Evolutionary conservation across 2,329 filamentous ascomycete genomes (phyloP).

Genomic region (Cercospora brassicicola): DNA sequence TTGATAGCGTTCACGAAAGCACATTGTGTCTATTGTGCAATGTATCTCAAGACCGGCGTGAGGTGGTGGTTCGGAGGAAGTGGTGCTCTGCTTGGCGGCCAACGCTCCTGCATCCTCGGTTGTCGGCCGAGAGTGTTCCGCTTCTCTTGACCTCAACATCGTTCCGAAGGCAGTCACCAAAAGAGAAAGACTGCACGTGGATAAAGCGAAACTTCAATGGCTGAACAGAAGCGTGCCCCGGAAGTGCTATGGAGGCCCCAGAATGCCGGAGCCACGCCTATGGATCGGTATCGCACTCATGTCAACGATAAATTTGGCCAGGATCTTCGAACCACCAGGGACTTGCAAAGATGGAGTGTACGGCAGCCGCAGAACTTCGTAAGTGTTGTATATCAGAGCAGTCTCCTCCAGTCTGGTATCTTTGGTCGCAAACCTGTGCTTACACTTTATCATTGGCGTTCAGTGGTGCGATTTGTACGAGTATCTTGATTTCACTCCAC

Average conservation of each 20-base stretch:
- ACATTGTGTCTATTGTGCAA: neutral
- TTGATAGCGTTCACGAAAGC: neutral
- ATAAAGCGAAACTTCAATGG: neutral
- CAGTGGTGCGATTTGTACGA: conserved; percentile 46
- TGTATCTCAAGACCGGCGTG: neutral
- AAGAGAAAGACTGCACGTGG: neutral
- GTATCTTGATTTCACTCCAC: conserved; percentile 42
- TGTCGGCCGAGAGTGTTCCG: neutral
- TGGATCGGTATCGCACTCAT: conserved; percentile 37
- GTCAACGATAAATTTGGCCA: conserved; percentile 34
- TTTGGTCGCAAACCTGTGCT: neutral
- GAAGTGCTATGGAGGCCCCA: conserved; percentile 33
- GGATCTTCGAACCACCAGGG: conserved; percentile 35
- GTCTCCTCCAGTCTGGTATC: neutral
- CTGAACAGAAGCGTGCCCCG: conserved; percentile 1
- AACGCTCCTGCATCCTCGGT: neutral
- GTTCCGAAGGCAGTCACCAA: neutral
- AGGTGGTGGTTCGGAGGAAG: neutral
- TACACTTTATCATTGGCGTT: neutral
- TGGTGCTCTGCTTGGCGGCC: neutral
- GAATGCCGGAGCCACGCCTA: conserved; percentile 28
- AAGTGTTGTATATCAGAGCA: neutral
- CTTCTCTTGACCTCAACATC: neutral
- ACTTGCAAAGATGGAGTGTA: conserved; percentile 46
- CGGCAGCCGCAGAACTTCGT: conserved; percentile 43